Evolutionary conservation across 2,329 filamentous ascomycete species (phyloP).

Genomic region (Botrytis tulipae): DNA sequence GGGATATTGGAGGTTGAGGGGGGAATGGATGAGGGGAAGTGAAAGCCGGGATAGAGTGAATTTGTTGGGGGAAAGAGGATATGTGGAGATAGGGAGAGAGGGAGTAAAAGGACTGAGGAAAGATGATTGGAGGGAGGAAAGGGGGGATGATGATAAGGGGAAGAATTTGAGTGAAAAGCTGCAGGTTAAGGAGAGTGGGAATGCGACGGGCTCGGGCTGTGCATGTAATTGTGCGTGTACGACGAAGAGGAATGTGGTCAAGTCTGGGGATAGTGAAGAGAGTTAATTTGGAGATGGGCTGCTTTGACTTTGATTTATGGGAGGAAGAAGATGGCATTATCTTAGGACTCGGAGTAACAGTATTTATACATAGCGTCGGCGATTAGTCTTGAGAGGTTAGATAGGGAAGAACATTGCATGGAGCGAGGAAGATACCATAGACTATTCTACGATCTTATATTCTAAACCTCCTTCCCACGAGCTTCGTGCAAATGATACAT

Average conservation of each 20-base stretch:
- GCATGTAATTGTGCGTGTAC: background rate
- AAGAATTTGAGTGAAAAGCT: fast-evolving
- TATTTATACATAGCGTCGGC: background rate
- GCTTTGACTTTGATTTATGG: background rate
- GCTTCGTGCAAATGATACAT: fast-evolving
- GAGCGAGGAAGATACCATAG: background rate
- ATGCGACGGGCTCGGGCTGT: background rate
- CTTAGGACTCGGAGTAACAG: fast-evolving
- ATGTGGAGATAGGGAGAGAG: background rate
- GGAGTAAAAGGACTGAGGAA: background rate
- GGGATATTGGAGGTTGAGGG: background rate
- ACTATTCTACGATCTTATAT: background rate
- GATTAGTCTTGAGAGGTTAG: background rate
- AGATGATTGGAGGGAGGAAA: background rate
- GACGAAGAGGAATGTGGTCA: background rate
- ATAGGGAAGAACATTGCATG: background rate
- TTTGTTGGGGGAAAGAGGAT: background rate
- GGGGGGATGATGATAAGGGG: fast-evolving
- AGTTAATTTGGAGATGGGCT: background rate
- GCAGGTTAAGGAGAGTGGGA: background rate
- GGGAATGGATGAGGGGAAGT: background rate
- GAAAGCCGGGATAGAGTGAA: background rate
- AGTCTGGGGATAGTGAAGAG: background rate
- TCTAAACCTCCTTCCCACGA: fast-evolving
- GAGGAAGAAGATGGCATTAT: background rate